Percentiles rank a stretch among this genome's conserved stretches.
phyloP scores from a whole-genome alignment of 163 green algal species.

The Chloromonas sp. region DNA sequence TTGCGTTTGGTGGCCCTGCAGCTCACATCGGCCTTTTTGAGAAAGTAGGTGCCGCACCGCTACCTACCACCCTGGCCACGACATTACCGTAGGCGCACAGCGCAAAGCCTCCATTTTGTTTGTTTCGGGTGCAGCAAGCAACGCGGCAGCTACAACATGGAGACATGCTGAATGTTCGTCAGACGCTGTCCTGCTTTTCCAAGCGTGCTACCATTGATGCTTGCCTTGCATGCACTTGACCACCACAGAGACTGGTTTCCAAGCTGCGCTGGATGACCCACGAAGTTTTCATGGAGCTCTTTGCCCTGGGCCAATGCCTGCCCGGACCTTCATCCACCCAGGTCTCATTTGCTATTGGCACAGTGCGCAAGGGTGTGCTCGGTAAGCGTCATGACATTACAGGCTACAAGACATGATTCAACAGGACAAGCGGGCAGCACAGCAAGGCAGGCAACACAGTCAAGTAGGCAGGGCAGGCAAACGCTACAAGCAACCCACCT shows the following conservation, averaged over 20 bases:
- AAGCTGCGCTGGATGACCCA: slow-evolving; percentile 72
- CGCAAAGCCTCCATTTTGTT: too few species aligned
- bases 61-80: too few species aligned
- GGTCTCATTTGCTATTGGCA: slow-evolving; percentile 85
- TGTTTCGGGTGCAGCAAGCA: too few species aligned
- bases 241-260: slow-evolving; percentile 66
- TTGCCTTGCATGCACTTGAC: neutral
- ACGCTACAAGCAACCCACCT: neutral
- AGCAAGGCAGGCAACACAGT: neutral
- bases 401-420: neutral
- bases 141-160: too few species aligned
- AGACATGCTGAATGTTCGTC: too few species aligned
- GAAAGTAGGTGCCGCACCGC: slow-evolving; percentile 25
- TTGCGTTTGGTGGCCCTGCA: slow-evolving; percentile 72
- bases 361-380: slow-evolving; percentile 72
- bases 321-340: slow-evolving; percentile 87
- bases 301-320: slow-evolving; percentile 80
- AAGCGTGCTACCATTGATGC: too few species aligned
- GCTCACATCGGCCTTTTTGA: slow-evolving; percentile 84
- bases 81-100: too few species aligned
- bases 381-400: slow-evolving; percentile 15
- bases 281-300: slow-evolving; percentile 80
- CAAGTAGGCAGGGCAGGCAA: neutral
- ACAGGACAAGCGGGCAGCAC: neutral
- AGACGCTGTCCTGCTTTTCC: too few species aligned